These are phyloP conservation scores for Wickerhamiella allomyrinae DNA, from an alignment of 805 yeast genomes.

Conservation along the genomic window DNA sequence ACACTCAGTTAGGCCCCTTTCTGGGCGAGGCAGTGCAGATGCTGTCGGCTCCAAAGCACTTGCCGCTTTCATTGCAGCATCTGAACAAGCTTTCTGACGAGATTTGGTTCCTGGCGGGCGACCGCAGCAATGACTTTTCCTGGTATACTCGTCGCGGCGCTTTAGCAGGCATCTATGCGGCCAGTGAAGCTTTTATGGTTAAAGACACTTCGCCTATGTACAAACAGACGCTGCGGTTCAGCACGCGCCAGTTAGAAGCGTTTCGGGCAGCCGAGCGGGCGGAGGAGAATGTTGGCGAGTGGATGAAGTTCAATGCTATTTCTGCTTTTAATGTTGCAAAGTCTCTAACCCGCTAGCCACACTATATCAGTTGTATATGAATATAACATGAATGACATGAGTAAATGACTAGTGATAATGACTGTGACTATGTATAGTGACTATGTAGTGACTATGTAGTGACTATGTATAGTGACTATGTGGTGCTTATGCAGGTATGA, in stretches of 20 bases:
- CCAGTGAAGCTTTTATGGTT: conserved; percentile 62
- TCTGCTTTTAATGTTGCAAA: conserved; percentile 52
- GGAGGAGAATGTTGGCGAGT: conserved; percentile 57
- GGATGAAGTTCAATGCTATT: conserved; percentile 55
- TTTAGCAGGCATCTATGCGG: conserved; percentile 54
- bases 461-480: too few relatives aligned
- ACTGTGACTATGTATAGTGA: too few relatives aligned
- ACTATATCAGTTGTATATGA: too few relatives aligned
- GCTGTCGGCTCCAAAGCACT: conserved; percentile 50
- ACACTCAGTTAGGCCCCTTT: conserved; percentile 20
- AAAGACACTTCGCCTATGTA: conserved; percentile 49
- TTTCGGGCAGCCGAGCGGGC: conserved; percentile 43
- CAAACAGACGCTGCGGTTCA: conserved; percentile 47
- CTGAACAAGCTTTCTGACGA: conserved; percentile 72
- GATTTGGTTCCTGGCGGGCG: conserved; percentile 66
- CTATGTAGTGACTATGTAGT: too few relatives aligned
- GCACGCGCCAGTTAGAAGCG: conserved; percentile 41
- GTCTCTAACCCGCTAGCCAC: conserved; percentile 32
- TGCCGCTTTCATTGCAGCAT: conserved; percentile 44
- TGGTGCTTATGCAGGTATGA: background rate
- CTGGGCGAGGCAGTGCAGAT: conserved; percentile 38
- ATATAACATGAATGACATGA: too few relatives aligned
- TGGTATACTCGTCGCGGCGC: conserved; percentile 87
- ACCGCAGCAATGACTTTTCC: conserved; percentile 58
- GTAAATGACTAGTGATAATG: too few relatives aligned